Evolutionary conservation across 306 rosid genomes (phyloP).

Genomic region (Dryas octopetala): DNA sequence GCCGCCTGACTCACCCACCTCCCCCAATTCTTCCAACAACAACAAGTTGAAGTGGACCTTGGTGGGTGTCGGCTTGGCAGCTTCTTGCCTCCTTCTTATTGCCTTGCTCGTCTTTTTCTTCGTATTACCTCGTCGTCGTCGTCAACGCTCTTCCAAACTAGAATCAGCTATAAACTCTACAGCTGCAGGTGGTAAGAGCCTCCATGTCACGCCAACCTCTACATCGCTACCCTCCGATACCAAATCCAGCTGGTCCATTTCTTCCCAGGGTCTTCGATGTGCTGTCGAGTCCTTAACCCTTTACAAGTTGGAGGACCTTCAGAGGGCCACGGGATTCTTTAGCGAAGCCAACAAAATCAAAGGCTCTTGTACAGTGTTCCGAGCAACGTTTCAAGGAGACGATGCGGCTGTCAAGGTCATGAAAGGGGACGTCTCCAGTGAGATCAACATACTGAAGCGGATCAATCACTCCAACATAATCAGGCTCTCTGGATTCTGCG

Average conservation of each 20-base stretch:
- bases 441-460: constrained; percentile 61
- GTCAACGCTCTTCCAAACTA: neutral
- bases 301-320: constrained; percentile 49
- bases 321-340: constrained; percentile 47
- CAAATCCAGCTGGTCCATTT: constrained; percentile 33
- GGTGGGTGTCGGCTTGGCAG: constrained; percentile 49
- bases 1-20: neutral
- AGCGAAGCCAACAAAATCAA: constrained; percentile 48
- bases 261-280: constrained; percentile 45
- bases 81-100: neutral
- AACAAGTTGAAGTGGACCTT: constrained; percentile 38
- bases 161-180: too few relatives aligned
- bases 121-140: constrained; percentile 1
- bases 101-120: constrained; percentile 16
- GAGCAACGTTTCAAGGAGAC: constrained; percentile 63
- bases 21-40: constrained; percentile 23
- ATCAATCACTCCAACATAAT: constrained; percentile 68
- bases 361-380: constrained; percentile 50
- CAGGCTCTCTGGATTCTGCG: constrained; percentile 76
- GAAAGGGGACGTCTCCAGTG: constrained; percentile 56
- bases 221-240: neutral
- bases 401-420: constrained; percentile 69
- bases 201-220: neutral
- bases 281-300: constrained; percentile 58
- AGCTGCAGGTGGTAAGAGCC: neutral